These are phyloP conservation scores for Symbiodinium pilosum DNA, from an alignment of 73 alveolate genomes.

Conservation along the genomic window DNA sequence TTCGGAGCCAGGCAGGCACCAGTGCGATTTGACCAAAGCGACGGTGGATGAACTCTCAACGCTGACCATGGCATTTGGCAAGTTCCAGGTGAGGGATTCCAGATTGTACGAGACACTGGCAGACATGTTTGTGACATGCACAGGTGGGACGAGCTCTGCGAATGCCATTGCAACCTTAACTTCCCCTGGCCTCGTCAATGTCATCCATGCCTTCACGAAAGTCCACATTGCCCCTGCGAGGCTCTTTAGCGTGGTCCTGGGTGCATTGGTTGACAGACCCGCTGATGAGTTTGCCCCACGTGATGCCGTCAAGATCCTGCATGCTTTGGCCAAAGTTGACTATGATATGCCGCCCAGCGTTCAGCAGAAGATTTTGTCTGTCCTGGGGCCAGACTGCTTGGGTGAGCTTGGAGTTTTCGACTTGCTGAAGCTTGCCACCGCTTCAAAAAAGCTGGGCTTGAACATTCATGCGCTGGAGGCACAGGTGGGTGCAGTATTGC, in stretches of 20 bases:
- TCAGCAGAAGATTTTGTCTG: neutral
- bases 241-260: slow-evolving; percentile 25
- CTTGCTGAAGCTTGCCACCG: slow-evolving; percentile 57
- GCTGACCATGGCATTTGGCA: slow-evolving; percentile 86
- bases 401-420: slow-evolving; percentile 78
- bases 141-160: neutral
- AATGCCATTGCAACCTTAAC: slow-evolving; percentile 12
- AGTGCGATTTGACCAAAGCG: slow-evolving; percentile 7
- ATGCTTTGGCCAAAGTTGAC: slow-evolving; percentile 71
- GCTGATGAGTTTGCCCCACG: slow-evolving; percentile 21
- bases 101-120: slow-evolving; percentile 72
- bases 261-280: neutral
- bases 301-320: slow-evolving; percentile 64
- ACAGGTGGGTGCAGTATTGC: slow-evolving; percentile 72
- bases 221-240: slow-evolving; percentile 52
- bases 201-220: slow-evolving; percentile 62
- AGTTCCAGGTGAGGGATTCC: slow-evolving; percentile 58
- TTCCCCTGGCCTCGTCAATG: slow-evolving; percentile 5
- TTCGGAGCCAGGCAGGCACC: neutral
- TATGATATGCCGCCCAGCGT: slow-evolving; percentile 15
- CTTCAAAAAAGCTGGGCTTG: slow-evolving; percentile 60
- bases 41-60: slow-evolving; percentile 18
- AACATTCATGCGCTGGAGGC: slow-evolving; percentile 58
- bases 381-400: slow-evolving; percentile 2
- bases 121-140: neutral